Evolutionary conservation across 306 rosid genomes (phyloP).

Genomic region (Trifolium pratense): DNA sequence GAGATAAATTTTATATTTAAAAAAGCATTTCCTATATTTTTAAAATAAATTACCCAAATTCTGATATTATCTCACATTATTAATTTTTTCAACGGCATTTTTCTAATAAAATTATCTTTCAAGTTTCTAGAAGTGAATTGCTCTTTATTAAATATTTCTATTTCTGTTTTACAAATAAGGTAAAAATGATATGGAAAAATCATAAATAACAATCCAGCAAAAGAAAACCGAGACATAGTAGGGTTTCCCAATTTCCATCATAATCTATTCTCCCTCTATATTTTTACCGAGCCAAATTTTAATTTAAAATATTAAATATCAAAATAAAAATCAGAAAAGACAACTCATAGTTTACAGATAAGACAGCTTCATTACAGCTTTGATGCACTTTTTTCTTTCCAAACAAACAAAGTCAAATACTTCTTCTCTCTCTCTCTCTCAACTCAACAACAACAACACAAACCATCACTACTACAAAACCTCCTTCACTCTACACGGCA

Average conservation of each 20-base stretch:
- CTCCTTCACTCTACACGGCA: conserved; percentile 22
- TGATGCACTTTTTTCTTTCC: conserved; percentile 24
- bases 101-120: too few relatives aligned
- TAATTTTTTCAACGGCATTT: too few relatives aligned
- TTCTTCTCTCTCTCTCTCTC: background rate
- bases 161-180: too few relatives aligned
- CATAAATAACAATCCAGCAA: too few relatives aligned
- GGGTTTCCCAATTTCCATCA: background rate
- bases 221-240: too few relatives aligned
- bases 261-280: background rate
- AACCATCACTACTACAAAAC: background rate
- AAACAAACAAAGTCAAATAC: background rate
- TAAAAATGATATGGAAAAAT: too few relatives aligned
- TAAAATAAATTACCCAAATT: too few relatives aligned
- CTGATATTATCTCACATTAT: too few relatives aligned
- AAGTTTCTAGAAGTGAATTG: too few relatives aligned
- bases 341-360: conserved; percentile 48
- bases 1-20: too few relatives aligned
- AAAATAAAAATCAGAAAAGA: conserved; percentile 14
- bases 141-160: too few relatives aligned
- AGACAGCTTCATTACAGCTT: conserved; percentile 59
- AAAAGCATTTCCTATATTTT: too few relatives aligned
- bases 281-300: background rate
- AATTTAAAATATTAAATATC: background rate
- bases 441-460: conserved; percentile 10